A percentile compares a stretch with the other conserved stretches of the same genome.
Conservation (phyloP, 257 asterid genomes). For the Hygrophila difformis region DNA sequence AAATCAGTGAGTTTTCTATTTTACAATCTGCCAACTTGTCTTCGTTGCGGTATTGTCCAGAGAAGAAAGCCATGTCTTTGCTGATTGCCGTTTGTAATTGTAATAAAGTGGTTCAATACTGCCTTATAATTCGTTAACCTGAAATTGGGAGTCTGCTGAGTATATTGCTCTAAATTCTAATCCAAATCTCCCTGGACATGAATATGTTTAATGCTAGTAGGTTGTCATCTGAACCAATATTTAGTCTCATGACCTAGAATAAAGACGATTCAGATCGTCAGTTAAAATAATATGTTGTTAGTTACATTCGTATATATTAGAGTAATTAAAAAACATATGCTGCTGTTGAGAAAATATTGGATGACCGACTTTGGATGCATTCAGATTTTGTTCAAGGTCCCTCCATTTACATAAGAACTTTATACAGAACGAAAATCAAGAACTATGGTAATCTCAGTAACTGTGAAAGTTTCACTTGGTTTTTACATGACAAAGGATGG, state of each 20-base stretch:
- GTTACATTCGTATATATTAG: too few relatives aligned
- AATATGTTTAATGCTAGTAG: too few relatives aligned
- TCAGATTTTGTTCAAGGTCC: neutral
- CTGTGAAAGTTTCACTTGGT: neutral
- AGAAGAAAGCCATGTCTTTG: neutral
- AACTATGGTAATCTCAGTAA: neutral
- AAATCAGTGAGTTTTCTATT: slow-evolving; percentile 48
- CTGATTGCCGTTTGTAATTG: neutral
- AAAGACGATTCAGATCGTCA: too few relatives aligned
- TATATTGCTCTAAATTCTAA: neutral
- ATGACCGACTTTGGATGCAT: too few relatives aligned
- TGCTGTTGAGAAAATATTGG: too few relatives aligned
- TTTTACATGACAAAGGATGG: neutral
- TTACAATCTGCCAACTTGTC: too few relatives aligned
- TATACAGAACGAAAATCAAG: neutral
- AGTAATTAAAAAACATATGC: too few relatives aligned
- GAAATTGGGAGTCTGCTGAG: neutral
- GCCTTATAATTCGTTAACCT: neutral
- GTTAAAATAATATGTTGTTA: too few relatives aligned
- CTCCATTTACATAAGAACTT: neutral
- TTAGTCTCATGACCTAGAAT: too few relatives aligned
- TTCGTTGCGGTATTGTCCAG: too few relatives aligned
- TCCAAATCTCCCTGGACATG: neutral
- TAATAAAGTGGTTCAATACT: neutral
- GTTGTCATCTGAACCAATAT: too few relatives aligned